Evolutionary conservation across 1,139 yeast genomes (phyloP).

Genomic region (Saccharomycopsis crataegensis): DNA sequence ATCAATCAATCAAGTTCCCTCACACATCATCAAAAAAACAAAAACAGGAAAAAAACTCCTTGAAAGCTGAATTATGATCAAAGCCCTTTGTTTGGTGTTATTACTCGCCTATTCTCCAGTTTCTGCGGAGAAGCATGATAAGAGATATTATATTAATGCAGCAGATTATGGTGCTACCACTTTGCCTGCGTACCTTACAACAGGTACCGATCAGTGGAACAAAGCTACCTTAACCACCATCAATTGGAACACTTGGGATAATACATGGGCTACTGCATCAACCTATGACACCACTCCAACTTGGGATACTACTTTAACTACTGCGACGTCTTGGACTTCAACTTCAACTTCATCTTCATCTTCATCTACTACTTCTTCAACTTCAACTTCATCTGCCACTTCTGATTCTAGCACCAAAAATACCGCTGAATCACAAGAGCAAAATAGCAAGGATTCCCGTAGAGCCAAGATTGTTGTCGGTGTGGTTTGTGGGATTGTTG

Average conservation of each 20-base stretch:
- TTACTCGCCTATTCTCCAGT: neutral
- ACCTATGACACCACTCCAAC: neutral
- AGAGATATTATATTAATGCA: slow-evolving; percentile 16
- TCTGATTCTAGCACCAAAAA: slow-evolving; percentile 13
- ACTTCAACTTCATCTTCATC: slow-evolving; percentile 31
- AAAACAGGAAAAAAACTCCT: too few relatives aligned
- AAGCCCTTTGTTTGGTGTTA: neutral
- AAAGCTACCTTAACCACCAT: slow-evolving; percentile 18
- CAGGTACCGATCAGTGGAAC: slow-evolving; percentile 63
- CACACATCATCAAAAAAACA: too few relatives aligned
- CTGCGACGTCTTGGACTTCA: slow-evolving; percentile 37
- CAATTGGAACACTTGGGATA: slow-evolving; percentile 18
- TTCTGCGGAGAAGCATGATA: slow-evolving; percentile 1
- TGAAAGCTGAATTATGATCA: neutral
- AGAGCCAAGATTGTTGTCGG: slow-evolving; percentile 18
- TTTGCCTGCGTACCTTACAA: slow-evolving; percentile 54
- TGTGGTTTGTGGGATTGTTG: slow-evolving; percentile 18
- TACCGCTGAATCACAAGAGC: neutral
- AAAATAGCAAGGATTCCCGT: neutral
- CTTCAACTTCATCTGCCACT: slow-evolving; percentile 35
- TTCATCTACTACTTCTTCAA: slow-evolving; percentile 29
- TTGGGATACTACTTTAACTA: slow-evolving; percentile 33
- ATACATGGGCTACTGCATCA: slow-evolving; percentile 7
- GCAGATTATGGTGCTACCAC: slow-evolving; percentile 24
- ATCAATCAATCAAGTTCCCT: too few relatives aligned